Conservation (phyloP, 805 yeast species). For the Teunomyces funiuensis region DNA sequence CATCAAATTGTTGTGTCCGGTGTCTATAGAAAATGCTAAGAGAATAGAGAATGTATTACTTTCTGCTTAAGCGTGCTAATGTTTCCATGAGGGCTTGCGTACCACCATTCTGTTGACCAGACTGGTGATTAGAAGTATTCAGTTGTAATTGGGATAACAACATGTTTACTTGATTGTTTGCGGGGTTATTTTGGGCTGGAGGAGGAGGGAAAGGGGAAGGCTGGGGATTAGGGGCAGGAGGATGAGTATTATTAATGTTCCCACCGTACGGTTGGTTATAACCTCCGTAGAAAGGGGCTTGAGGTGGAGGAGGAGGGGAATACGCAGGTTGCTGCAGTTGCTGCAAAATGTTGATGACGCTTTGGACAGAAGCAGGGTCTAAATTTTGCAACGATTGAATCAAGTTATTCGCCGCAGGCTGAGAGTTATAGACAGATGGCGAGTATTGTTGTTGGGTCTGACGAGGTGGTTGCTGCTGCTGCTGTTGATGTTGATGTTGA, state of each 20-base stretch:
- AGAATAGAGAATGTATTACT: slow-evolving; percentile 12
- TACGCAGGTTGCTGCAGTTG: slow-evolving; percentile 17
- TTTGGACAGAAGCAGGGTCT: slow-evolving; percentile 36
- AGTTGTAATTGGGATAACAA: slow-evolving; percentile 28
- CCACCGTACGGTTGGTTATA: slow-evolving; percentile 1
- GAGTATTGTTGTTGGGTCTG: slow-evolving; percentile 5
- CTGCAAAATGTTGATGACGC: slow-evolving; percentile 29
- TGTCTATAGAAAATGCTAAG: slow-evolving; percentile 1
- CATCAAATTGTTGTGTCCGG: not conserved
- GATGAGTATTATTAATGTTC: slow-evolving; percentile 9
- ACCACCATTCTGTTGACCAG: slow-evolving; percentile 14
- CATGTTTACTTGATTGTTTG: slow-evolving; percentile 26
- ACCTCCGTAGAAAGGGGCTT: slow-evolving; percentile 1
- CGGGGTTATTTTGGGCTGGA: slow-evolving; percentile 13
- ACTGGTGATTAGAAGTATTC: slow-evolving; percentile 12
- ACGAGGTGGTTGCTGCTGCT: not conserved
- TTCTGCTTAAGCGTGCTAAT: slow-evolving; percentile 34
- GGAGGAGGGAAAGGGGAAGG: slow-evolving; percentile 16
- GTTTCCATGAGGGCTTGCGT: slow-evolving; percentile 36
- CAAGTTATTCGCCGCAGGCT: slow-evolving; percentile 9
- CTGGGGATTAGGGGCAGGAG: slow-evolving; percentile 7
- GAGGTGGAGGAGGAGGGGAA: not conserved
- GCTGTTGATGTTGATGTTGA: slow-evolving; percentile 6
- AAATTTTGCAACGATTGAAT: slow-evolving; percentile 22
- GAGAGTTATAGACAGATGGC: slow-evolving; percentile 5